A percentile compares a stretch with the other conserved stretches of the same genome.
Evolutionary conservation across 257 asterid genomes (phyloP).

Genomic region (Solanum paucissectum): DNA sequence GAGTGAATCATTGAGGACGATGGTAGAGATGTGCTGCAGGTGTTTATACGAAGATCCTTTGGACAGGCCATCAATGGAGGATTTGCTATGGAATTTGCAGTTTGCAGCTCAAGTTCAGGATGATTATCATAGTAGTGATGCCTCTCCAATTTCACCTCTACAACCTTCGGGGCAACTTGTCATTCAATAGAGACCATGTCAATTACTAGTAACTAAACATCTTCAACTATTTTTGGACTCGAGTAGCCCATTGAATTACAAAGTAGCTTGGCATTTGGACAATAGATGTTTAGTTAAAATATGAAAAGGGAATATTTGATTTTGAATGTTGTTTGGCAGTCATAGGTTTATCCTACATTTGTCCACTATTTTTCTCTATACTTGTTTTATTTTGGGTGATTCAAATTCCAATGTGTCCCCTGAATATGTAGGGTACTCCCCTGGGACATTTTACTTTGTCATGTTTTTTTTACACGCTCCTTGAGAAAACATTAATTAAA

Average conservation of each 20-base stretch:
- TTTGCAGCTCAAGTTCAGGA: conserved; percentile 94
- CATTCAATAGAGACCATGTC: conserved; percentile 6
- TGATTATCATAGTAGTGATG: conserved; percentile 43
- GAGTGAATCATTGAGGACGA: conserved; percentile 52
- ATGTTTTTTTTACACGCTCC: no score
- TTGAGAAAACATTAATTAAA: no score
- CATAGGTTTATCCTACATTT: not conserved
- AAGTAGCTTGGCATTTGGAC: not conserved
- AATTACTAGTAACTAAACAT: not conserved
- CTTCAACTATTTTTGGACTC: not conserved
- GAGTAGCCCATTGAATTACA: not conserved
- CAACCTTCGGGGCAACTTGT: conserved; percentile 31
- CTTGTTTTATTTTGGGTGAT: not conserved
- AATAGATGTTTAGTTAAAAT: not conserved
- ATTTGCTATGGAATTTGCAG: conserved; percentile 83
- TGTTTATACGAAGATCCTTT: conserved; percentile 50
- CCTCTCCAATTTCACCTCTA: conserved; percentile 64
- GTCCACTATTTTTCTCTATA: not conserved
- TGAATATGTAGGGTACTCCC: not conserved
- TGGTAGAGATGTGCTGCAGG: conserved; percentile 67
- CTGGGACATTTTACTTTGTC: no score
- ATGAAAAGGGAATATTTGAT: not conserved
- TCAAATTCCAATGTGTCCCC: not conserved
- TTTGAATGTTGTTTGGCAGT: not conserved
- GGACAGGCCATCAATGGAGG: conserved; percentile 83